Evolutionary conservation across 805 yeast species (phyloP).

Genomic region (Sungouiella blattae): DNA sequence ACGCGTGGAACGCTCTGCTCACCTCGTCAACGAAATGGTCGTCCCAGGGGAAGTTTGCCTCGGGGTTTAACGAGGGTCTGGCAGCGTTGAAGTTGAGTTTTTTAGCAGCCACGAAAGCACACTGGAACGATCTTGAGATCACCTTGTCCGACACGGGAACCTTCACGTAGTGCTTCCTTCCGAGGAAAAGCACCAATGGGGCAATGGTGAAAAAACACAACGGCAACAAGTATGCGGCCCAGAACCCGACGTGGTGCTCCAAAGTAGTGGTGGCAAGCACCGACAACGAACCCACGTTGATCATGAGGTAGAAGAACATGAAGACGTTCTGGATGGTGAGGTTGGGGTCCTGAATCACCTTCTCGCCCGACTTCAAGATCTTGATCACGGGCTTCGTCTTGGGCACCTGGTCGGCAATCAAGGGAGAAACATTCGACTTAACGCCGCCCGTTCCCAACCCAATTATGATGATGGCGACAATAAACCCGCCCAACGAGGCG

Average conservation of each 20-base stretch:
- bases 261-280: slow-evolving; percentile 8
- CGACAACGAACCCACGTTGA: slow-evolving; percentile 11
- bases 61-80: slow-evolving; percentile 13
- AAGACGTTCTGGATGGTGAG: slow-evolving; percentile 14
- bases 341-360: slow-evolving; percentile 12
- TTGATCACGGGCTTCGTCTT: slow-evolving; percentile 1
- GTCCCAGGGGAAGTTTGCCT: slow-evolving; percentile 9
- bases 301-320: slow-evolving; percentile 14
- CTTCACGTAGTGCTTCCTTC: slow-evolving; percentile 8
- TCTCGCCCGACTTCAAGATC: slow-evolving; percentile 3
- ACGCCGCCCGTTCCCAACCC: slow-evolving; percentile 2
- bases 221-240: slow-evolving; percentile 14
- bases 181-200: slow-evolving; percentile 8
- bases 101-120: slow-evolving; percentile 6
- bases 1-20: slow-evolving; percentile 10
- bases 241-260: slow-evolving; percentile 10
- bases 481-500: neutral
- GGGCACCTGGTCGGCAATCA: slow-evolving; percentile 3
- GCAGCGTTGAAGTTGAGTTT: slow-evolving; percentile 9
- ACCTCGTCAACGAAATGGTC: slow-evolving; percentile 14
- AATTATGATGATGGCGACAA: neutral
- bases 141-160: slow-evolving; percentile 10
- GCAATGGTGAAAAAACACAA: slow-evolving; percentile 10
- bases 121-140: slow-evolving; percentile 9
- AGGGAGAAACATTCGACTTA: slow-evolving; percentile 2